phyloP scores from a whole-genome alignment of 2,329 filamentous ascomycete genomes.

The Colletotrichum acutatum region DNA sequence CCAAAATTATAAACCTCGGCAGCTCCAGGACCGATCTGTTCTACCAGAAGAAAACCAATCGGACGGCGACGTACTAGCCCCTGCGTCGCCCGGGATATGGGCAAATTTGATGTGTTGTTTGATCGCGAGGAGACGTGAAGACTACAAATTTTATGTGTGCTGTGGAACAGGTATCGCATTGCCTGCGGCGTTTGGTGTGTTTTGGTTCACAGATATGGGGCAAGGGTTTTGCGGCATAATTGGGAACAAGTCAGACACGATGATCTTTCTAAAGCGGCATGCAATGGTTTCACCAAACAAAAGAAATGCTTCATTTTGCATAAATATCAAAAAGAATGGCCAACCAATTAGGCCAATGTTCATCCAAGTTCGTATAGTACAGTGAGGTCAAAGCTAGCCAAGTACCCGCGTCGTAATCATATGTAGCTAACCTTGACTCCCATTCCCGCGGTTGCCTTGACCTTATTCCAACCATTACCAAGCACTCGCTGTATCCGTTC shows the following conservation, averaged over 20 bases:
- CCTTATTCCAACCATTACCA: constrained; percentile 80
- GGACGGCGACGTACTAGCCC: constrained; percentile 65
- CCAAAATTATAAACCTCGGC: constrained; percentile 98
- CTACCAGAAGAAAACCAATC: constrained; percentile 76
- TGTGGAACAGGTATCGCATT: constrained; percentile 30
- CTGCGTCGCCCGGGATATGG: constrained; percentile 60
- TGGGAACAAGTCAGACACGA: constrained; percentile 3
- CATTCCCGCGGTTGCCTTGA: constrained; percentile 90
- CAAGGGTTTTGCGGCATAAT: not conserved
- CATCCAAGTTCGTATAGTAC: constrained; percentile 37
- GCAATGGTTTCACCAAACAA: too few species aligned
- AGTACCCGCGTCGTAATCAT: constrained; percentile 52
- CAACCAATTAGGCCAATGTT: constrained; percentile 18
- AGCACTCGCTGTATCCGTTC: constrained; percentile 78
- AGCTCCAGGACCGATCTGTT: constrained; percentile 91
- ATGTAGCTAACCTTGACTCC: constrained; percentile 98
- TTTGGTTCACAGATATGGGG: not conserved
- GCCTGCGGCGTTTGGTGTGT: constrained; percentile 40
- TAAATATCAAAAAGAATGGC: constrained; percentile 5
- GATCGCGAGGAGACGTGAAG: constrained; percentile 28
- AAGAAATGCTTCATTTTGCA: not conserved
- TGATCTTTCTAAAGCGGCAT: not conserved
- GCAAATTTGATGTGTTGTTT: constrained; percentile 37
- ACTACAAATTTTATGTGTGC: constrained; percentile 5
- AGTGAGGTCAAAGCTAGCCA: constrained; percentile 35